Percentiles rank a stretch among this genome's conserved stretches.
phyloP scores from a whole-genome alignment of 2,329 filamentous ascomycete species.

The Cladosporium sp. region DNA sequence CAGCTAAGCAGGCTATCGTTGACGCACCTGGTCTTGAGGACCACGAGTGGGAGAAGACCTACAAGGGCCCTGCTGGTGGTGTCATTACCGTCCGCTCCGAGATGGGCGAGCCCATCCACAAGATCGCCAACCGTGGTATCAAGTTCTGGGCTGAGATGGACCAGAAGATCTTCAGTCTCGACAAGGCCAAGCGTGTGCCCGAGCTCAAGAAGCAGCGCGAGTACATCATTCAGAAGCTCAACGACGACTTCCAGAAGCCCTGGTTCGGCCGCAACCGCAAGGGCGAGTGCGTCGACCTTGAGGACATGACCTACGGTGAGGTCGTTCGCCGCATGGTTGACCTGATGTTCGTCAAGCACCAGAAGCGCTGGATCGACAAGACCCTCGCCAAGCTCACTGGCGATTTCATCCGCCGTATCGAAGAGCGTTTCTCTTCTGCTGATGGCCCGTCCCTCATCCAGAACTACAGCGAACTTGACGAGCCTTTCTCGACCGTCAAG shows the following conservation, averaged over 20 bases:
- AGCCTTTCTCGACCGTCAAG: conserved; percentile 76
- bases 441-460: conserved; percentile 78
- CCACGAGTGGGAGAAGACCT: conserved; percentile 85
- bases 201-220: conserved; percentile 86
- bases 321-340: conserved; percentile 85
- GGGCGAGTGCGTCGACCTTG: conserved; percentile 79
- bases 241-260: conserved; percentile 94
- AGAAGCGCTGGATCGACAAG: conserved; percentile 86
- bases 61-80: conserved; percentile 86
- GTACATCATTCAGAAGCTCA: conserved; percentile 93
- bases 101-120: conserved; percentile 99
- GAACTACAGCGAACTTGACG: conserved; percentile 81
- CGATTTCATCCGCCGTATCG: conserved; percentile 94
- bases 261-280: conserved; percentile 89
- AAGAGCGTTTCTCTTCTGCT: conserved; percentile 85
- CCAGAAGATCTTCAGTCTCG: conserved; percentile 92
- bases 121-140: conserved; percentile 94
- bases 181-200: conserved; percentile 87
- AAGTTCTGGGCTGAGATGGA: conserved; percentile 99
- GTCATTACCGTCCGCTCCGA: conserved; percentile 96
- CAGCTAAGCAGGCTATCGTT: conserved; percentile 86
- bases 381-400: conserved; percentile 81
- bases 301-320: conserved; percentile 94
- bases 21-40: conserved; percentile 83
- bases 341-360: conserved; percentile 87